These are phyloP conservation scores for Acephala macrosclerotiorum DNA, from an alignment of 2,329 filamentous ascomycete genomes.

Conservation along the genomic window DNA sequence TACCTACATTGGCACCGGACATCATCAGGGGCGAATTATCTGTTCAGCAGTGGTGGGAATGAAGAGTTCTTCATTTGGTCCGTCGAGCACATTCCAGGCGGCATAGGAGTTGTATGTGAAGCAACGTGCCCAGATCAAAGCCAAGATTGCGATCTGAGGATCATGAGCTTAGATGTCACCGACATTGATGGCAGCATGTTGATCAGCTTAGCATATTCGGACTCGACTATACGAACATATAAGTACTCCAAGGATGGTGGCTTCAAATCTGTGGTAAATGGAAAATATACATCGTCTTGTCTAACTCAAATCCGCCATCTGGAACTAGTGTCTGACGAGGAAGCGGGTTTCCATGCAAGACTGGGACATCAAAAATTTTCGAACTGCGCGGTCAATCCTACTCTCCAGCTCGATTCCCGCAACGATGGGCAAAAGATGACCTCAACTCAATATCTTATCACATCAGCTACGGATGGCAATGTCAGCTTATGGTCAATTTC, in stretches of 20 bases:
- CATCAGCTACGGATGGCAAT: constrained; percentile 83
- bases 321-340: constrained; percentile 48
- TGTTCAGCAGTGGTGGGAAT: constrained; percentile 86
- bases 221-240: constrained; percentile 77
- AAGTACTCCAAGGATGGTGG: constrained; percentile 48
- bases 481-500: constrained; percentile 63
- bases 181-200: constrained; percentile 47
- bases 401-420: too few species aligned
- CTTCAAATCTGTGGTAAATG: constrained; percentile 60
- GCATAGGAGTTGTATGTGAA: constrained; percentile 64
- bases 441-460: constrained; percentile 54
- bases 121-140: constrained; percentile 59
- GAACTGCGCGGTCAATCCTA: too few species aligned
- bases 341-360: constrained; percentile 7
- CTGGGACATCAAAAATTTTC: too few species aligned
- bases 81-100: constrained; percentile 57
- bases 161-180: constrained; percentile 77
- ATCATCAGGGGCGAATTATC: constrained; percentile 54
- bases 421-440: too few species aligned
- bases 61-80: constrained; percentile 93
- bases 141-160: constrained; percentile 71
- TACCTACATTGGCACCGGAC: constrained; percentile 65
- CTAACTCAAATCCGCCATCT: constrained; percentile 67
- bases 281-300: constrained; percentile 75
- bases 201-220: constrained; percentile 80